These are phyloP conservation scores for Zasmidium cellare DNA, from an alignment of 2,329 filamentous ascomycete species.

Conservation along the genomic window DNA sequence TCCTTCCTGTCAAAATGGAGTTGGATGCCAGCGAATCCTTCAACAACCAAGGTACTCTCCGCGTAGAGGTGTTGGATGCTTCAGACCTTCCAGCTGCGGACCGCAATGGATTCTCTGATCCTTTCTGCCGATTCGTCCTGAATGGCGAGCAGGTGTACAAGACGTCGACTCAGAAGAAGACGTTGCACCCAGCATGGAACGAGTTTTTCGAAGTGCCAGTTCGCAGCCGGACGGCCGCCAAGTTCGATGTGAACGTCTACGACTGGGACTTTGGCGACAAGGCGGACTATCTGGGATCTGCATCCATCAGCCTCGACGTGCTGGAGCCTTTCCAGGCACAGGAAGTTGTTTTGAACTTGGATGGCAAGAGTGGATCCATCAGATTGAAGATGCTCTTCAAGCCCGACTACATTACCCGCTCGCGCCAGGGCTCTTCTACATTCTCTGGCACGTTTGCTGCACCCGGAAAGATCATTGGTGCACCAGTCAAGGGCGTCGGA, in stretches of 20 bases:
- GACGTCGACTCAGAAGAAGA: conserved; percentile 96
- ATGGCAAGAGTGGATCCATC: conserved; percentile 85
- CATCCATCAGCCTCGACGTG: conserved; percentile 71
- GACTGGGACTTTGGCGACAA: conserved; percentile 98
- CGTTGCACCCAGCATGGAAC: conserved; percentile 90
- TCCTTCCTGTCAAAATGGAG: conserved; percentile 89
- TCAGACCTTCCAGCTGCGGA: conserved; percentile 88
- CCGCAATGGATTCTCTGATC: conserved; percentile 94
- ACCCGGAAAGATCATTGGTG: conserved; percentile 88
- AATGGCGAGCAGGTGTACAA: conserved; percentile 91
- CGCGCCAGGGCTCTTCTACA: conserved; percentile 85
- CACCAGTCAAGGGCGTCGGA: conserved; percentile 89
- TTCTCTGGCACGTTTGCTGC: conserved; percentile 87
- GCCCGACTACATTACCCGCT: conserved; percentile 83
- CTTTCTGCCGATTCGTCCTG: conserved; percentile 91
- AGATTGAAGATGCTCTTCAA: conserved; percentile 87
- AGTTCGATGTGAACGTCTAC: conserved; percentile 80
- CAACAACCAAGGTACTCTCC: conserved; percentile 96
- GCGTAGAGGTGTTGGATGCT: conserved; percentile 89
- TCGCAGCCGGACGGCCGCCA: conserved; percentile 78
- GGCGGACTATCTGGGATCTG: conserved; percentile 82
- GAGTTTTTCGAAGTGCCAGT: conserved; percentile 87
- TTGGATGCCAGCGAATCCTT: conserved; percentile 95
- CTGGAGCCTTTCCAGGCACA: conserved; percentile 83
- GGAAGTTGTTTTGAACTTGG: conserved; percentile 72